Conservation (phyloP, 495 filamentous ascomycete genomes). For the Aspergillus sparsus region DNA sequence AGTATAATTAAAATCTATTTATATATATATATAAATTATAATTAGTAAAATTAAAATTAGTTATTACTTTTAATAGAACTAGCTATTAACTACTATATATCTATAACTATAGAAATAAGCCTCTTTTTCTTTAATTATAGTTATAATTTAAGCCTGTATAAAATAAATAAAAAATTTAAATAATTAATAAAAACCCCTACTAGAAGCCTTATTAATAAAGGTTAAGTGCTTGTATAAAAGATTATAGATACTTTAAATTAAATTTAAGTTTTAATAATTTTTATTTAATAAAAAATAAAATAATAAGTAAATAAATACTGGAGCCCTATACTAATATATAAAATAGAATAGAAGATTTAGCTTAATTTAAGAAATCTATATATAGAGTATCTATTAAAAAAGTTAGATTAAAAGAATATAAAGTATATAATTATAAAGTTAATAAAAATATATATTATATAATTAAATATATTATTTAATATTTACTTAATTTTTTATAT, state of each 20-base stretch:
- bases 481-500: not conserved
- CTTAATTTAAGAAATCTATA: not conserved
- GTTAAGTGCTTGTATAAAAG: not conserved
- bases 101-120: not conserved
- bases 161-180: not conserved
- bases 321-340: not conserved
- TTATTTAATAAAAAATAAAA: not conserved
- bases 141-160: not conserved
- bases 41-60: constrained; percentile 6
- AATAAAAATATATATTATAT: not conserved
- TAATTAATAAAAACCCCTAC: not conserved
- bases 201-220: not conserved
- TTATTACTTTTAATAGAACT: not conserved
- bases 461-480: not conserved
- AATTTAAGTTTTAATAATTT: not conserved
- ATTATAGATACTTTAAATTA: not conserved
- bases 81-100: not conserved
- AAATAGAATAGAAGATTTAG: not conserved
- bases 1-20: not conserved
- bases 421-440: not conserved
- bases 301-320: not conserved
- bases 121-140: not conserved
- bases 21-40: constrained; percentile 11
- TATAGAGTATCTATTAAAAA: not conserved
- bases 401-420: not conserved